phyloP scores from a whole-genome alignment of 768 basidiomycete genomes.

The Boletus vinaceobasis region DNA sequence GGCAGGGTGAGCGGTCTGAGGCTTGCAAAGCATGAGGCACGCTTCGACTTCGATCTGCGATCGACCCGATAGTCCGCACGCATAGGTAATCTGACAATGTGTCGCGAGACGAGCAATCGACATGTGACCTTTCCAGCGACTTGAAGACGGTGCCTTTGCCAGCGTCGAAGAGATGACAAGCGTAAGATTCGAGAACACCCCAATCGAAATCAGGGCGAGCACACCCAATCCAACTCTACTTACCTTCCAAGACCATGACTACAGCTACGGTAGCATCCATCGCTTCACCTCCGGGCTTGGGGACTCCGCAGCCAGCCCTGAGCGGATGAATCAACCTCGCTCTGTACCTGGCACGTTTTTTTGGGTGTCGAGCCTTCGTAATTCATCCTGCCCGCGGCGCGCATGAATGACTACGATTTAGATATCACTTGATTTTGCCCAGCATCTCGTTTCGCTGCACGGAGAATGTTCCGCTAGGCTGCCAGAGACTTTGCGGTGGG shows the following conservation, averaged over 20 bases:
- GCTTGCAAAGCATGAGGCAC: slow-evolving; percentile 77
- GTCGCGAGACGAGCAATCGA: no score
- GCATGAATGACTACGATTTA: slow-evolving; percentile 68
- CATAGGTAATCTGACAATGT: neutral
- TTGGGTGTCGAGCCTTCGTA: slow-evolving; percentile 56
- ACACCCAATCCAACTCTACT: neutral
- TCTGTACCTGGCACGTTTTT: slow-evolving; percentile 55
- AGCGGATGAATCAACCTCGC: slow-evolving; percentile 53
- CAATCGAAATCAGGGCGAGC: neutral
- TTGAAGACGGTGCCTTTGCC: slow-evolving; percentile 82
- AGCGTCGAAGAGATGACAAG: slow-evolving; percentile 64
- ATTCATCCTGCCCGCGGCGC: slow-evolving; percentile 73
- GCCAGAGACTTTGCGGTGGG: neutral
- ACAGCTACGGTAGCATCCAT: slow-evolving; percentile 81
- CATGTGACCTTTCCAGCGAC: slow-evolving; percentile 63
- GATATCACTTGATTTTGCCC: no score
- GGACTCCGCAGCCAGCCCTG: slow-evolving; percentile 57
- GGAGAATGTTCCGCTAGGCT: neutral
- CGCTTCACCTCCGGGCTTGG: slow-evolving; percentile 69
- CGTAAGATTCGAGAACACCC: neutral
- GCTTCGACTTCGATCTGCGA: slow-evolving; percentile 76
- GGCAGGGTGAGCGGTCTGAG: slow-evolving; percentile 60
- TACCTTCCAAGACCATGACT: slow-evolving; percentile 71
- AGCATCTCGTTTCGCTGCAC: slow-evolving; percentile 2
- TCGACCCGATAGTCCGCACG: neutral